Percentiles rank a stretch among this genome's conserved stretches.
Conservation (phyloP, 2,329 filamentous ascomycete species). For the Aspergillus sp. region DNA sequence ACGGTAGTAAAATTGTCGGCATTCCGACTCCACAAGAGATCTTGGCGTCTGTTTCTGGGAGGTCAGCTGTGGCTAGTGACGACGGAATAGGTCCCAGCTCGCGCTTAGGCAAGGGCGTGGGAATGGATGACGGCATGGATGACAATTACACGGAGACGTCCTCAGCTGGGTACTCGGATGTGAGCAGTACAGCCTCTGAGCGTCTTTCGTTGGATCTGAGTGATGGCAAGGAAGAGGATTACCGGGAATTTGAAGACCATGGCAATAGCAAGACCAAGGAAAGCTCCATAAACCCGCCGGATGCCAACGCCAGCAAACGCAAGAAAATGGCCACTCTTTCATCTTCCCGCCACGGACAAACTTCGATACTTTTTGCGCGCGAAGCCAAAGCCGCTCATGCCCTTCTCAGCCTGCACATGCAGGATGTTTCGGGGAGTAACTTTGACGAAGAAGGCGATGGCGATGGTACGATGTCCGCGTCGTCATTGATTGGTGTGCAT, state of each 20-base stretch:
- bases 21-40: neutral
- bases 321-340: slow-evolving; percentile 4
- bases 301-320: neutral
- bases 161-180: slow-evolving; percentile 5
- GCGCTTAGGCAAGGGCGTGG: no score
- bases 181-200: slow-evolving; percentile 8
- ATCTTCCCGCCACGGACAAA: no score
- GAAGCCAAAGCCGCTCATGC: slow-evolving; percentile 33
- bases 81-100: no score
- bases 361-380: slow-evolving; percentile 13
- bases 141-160: neutral
- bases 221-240: slow-evolving; percentile 16
- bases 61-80: no score
- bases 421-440: slow-evolving; percentile 14
- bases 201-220: slow-evolving; percentile 5
- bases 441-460: slow-evolving; percentile 6
- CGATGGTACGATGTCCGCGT: neutral
- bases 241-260: slow-evolving; percentile 2
- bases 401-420: slow-evolving; percentile 27
- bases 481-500: neutral
- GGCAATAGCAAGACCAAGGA: no score
- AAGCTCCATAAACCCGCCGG: neutral
- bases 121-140: neutral
- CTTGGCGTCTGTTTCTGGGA: no score
- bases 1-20: neutral